phyloP scores from a whole-genome alignment of 139 green algal species.

The Chlamydomonas schloesseri region DNA sequence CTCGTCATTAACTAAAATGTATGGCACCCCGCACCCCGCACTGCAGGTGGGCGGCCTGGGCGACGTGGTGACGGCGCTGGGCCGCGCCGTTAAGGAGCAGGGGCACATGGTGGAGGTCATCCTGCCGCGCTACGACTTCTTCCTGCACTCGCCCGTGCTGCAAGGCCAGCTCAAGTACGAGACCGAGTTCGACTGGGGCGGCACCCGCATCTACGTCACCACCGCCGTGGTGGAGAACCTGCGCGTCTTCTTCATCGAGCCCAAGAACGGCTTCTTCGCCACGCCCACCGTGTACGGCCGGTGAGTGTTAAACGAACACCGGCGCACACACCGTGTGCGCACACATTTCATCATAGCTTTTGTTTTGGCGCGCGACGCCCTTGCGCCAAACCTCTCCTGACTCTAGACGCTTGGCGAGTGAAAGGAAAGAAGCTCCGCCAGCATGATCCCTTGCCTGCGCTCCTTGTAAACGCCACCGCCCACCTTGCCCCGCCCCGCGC shows the following conservation, averaged over 20 bases:
- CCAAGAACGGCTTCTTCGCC: slow-evolving; percentile 86
- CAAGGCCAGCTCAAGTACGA: slow-evolving; percentile 64
- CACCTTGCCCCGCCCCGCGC: too few relatives aligned
- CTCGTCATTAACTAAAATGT: too few relatives aligned
- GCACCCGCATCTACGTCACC: slow-evolving; percentile 82
- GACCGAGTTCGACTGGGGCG: slow-evolving; percentile 85
- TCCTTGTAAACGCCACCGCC: too few relatives aligned
- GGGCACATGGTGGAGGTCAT: slow-evolving; percentile 88
- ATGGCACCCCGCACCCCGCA: too few relatives aligned
- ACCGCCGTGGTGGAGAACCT: slow-evolving; percentile 81
- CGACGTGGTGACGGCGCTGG: slow-evolving; percentile 94
- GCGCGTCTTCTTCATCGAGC: slow-evolving; percentile 77
- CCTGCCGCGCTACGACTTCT: slow-evolving; percentile 85
- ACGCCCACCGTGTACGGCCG: slow-evolving; percentile 80
- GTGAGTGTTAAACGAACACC: too few relatives aligned
- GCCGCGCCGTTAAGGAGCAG: slow-evolving; percentile 89
- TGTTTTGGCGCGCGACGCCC: too few relatives aligned
- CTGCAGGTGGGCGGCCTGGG: slow-evolving; percentile 85
- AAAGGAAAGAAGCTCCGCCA: too few relatives aligned
- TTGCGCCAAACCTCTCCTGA: too few relatives aligned
- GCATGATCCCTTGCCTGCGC: too few relatives aligned
- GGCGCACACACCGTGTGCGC: too few relatives aligned
- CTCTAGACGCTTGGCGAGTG: too few relatives aligned
- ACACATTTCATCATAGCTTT: too few relatives aligned
- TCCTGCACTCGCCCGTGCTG: slow-evolving; percentile 75